phyloP scores from a whole-genome alignment of 495 filamentous ascomycete species.

The Parathielavia appendiculata region DNA sequence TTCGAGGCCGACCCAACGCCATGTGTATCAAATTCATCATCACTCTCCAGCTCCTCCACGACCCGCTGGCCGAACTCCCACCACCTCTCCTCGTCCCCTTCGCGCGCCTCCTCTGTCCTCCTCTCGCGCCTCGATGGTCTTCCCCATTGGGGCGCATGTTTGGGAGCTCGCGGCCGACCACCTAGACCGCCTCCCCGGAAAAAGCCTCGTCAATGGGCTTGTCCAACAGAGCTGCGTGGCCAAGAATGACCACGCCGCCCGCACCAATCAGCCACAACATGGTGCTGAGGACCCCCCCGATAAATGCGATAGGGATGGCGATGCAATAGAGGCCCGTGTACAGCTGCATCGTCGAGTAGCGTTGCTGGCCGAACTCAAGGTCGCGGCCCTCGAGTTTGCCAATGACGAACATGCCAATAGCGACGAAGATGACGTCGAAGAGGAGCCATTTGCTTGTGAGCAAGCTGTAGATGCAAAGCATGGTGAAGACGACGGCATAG shows the following conservation, averaged over 20 bases:
- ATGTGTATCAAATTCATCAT: conserved; percentile 55
- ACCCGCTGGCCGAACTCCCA: conserved; percentile 42
- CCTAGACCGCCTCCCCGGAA: conserved; percentile 99
- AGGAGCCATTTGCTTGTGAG: conserved; percentile 77
- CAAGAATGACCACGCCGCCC: conserved; percentile 81
- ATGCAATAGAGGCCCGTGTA: conserved; percentile 83
- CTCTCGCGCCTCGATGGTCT: conserved; percentile 89
- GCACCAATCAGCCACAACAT: conserved; percentile 94
- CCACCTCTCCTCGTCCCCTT: conserved; percentile 45
- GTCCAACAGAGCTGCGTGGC: conserved; percentile 94
- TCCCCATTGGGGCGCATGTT: conserved; percentile 92
- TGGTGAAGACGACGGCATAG: conserved; percentile 87
- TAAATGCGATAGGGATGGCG: conserved; percentile 74
- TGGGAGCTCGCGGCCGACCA: conserved; percentile 99
- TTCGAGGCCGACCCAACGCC: conserved; percentile 49
- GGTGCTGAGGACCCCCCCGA: conserved; percentile 73
- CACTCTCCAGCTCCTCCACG: conserved; percentile 69
- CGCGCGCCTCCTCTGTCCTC: conserved; percentile 55
- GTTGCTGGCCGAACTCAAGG: conserved; percentile 74
- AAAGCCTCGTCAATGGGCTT: conserved; percentile 99
- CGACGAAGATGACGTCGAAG: conserved; percentile 85
- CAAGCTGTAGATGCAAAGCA: conserved; percentile 92
- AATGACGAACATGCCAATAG: conserved; percentile 82
- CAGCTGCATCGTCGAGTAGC: conserved; percentile 85
- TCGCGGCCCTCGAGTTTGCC: conserved; percentile 81